Evolutionary conservation across 148 eudicot species (phyloP).

Genomic region (Tetragonia tetragonoides): DNA sequence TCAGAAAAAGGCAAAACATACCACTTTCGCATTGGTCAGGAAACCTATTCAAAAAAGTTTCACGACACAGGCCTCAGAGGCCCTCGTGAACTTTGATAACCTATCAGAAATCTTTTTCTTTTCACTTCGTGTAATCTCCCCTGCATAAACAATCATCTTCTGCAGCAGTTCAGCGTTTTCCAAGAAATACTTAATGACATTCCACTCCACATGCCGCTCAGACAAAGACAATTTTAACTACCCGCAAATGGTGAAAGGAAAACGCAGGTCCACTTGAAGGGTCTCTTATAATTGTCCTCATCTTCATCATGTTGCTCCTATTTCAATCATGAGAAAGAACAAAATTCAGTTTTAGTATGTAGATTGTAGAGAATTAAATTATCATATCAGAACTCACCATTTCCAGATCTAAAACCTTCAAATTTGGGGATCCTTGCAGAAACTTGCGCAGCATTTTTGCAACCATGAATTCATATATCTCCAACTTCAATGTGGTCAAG

Average conservation of each 20-base stretch:
- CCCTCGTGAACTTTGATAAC: not conserved
- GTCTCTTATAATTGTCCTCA: not conserved
- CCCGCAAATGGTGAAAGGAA: not conserved
- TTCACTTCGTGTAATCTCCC: not conserved
- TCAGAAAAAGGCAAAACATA: not conserved
- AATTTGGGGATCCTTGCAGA: conserved; percentile 2
- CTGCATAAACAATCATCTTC: not conserved
- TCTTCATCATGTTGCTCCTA: not conserved
- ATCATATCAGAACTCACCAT: conserved; percentile 5
- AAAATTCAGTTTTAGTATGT: not conserved
- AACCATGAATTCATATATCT: not conserved
- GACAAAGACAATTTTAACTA: not conserved
- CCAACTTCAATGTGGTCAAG: conserved; percentile 17
- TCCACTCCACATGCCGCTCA: conserved; percentile 9
- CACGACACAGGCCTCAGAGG: conserved; percentile 8
- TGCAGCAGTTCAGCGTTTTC: not conserved
- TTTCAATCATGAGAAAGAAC: not conserved
- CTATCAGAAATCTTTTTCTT: not conserved
- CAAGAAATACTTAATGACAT: conserved; percentile 16
- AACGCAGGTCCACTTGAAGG: not conserved
- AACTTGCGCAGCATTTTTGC: conserved; percentile 7
- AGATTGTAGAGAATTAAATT: not conserved
- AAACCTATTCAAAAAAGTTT: not conserved
- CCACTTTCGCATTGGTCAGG: not conserved
- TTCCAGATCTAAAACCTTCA: not conserved